Percentiles rank a stretch among this genome's conserved stretches.
These are phyloP conservation scores for Adiantum capillusveneris DNA, from an alignment of 75 land plant species.

Conservation along the genomic window DNA sequence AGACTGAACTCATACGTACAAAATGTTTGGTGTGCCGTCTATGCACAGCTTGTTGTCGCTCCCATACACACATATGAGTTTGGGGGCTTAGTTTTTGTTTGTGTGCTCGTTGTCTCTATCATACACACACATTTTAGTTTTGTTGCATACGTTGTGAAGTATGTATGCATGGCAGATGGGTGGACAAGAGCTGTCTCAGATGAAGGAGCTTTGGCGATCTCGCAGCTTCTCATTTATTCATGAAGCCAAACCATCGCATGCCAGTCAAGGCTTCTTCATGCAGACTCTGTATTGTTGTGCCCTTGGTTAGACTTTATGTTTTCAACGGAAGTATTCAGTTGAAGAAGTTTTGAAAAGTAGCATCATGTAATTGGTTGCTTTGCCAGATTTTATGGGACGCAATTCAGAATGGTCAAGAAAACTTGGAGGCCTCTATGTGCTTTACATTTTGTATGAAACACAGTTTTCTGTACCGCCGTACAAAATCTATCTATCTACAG, in stretches of 20 bases:
- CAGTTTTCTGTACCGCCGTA: conserved; percentile 62
- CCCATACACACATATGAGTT: too few species aligned
- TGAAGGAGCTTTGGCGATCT: conserved; percentile 61
- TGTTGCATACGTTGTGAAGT: too few species aligned
- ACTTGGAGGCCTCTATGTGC: conserved; percentile 78
- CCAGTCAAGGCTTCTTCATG: conserved; percentile 54
- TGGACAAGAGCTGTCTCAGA: conserved; percentile 29
- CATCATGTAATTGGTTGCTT: too few species aligned
- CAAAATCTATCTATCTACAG: conserved; percentile 67
- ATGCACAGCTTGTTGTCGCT: too few species aligned
- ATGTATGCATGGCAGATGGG: conserved; percentile 5
- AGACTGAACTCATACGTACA: too few species aligned
- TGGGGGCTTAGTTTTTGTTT: too few species aligned
- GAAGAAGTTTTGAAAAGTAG: too few species aligned
- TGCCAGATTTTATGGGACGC: conserved; percentile 47
- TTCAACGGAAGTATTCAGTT: too few species aligned
- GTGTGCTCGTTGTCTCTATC: too few species aligned
- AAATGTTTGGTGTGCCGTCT: too few species aligned
- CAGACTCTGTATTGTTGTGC: conserved; percentile 68
- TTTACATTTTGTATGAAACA: conserved; percentile 86
- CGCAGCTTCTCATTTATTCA: conserved; percentile 79
- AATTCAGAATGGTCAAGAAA: conserved; percentile 44
- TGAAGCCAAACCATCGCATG: conserved; percentile 52
- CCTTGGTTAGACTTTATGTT: conserved; percentile 50
- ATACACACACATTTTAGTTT: too few species aligned